phyloP scores from a whole-genome alignment of 768 basidiomycete genomes.

The Trametes sanguinea region DNA sequence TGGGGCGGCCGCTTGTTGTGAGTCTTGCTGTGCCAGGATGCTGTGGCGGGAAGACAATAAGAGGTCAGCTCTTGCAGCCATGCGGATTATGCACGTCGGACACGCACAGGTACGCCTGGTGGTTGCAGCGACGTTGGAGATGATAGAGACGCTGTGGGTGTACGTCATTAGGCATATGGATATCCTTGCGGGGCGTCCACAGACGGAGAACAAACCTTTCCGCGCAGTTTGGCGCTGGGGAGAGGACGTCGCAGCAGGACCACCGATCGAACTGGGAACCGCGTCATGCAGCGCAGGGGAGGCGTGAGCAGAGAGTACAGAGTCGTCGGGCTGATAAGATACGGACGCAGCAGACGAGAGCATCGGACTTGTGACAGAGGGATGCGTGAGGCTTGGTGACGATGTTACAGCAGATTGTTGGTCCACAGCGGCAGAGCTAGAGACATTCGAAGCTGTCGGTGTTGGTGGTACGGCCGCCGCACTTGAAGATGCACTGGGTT shows the following conservation, averaged over 20 bases:
- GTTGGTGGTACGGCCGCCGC: conserved; percentile 40
- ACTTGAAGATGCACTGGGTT: conserved; percentile 34
- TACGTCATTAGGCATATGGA: conserved; percentile 27
- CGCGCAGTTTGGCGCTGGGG: conserved; percentile 51
- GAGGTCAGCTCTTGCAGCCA: conserved; percentile 11
- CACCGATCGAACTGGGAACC: conserved; percentile 39
- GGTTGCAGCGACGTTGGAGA: conserved; percentile 23
- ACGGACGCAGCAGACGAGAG: conserved; percentile 67
- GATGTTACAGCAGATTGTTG: conserved; percentile 47
- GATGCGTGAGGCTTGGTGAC: conserved; percentile 86
- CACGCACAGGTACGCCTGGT: conserved; percentile 21
- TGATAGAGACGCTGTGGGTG: conserved; percentile 42
- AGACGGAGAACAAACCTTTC: conserved; percentile 46
- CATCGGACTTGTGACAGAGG: conserved; percentile 80
- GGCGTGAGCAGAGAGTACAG: conserved; percentile 70
- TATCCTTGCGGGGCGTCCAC: conserved; percentile 36
- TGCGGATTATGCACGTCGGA: conserved; percentile 11
- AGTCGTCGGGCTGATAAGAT: conserved; percentile 61
- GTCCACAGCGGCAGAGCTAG: conserved; percentile 39
- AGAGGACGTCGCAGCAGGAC: conserved; percentile 56
- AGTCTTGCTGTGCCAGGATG: conserved; percentile 40
- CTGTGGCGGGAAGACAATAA: conserved; percentile 27
- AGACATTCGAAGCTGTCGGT: conserved; percentile 36
- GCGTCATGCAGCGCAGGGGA: conserved; percentile 79
- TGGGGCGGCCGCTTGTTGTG: conserved; percentile 39